Base-by-base conservation (phyloP, 192 early-diverging fungal genomes). In the Polychytrium aggregatum region DNA sequence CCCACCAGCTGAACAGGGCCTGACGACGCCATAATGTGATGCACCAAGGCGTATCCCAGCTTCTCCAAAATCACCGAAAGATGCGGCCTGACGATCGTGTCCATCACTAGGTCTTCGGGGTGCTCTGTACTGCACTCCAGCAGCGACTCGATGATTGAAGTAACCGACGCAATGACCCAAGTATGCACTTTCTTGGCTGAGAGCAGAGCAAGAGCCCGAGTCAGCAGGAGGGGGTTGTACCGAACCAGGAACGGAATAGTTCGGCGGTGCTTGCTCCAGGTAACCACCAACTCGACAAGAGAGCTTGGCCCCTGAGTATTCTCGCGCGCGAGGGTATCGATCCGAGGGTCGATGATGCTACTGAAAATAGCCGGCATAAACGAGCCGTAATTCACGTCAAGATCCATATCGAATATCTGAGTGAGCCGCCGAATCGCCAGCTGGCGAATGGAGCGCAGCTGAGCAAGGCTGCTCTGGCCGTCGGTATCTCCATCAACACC, bases 241-340 rank as follows among this genome's bases (percentile, higher is more conserved):
- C 75, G 66, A 29, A 71, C 61, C 5, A 97, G 67, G 57, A 75
- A 95, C 0, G 56, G 5, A 0, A 79, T 59, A 63, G 91, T 90
- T 4, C 64, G 52, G 20, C 60, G 59, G 25, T 74, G 65, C 30
- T 70, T 64, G 5, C 90, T 68, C 94, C 94, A 97, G 2, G 78
- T 65, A 7, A 61, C 52, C 29, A 99, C 68, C 33, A 97, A 61
- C 47, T 81, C 71, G 65, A 95, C 65, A 21, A 94, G 60, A 0
- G 82, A 68, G 1, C 85, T 88, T 2, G 88, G 78, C 35, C 82
- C 74, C 60, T 97, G 92, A 3, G 90, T 90, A 57, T 88, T 90
- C 58, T 99, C 96, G 16, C 56, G 55, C 25, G 67, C 70, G 20
- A 97, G 70, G 14, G 64, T 74, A 22, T 74, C 62, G 14, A 99